Conservation (phyloP, 192 early-diverging fungal genomes). For the Diversispora epigaea region DNA sequence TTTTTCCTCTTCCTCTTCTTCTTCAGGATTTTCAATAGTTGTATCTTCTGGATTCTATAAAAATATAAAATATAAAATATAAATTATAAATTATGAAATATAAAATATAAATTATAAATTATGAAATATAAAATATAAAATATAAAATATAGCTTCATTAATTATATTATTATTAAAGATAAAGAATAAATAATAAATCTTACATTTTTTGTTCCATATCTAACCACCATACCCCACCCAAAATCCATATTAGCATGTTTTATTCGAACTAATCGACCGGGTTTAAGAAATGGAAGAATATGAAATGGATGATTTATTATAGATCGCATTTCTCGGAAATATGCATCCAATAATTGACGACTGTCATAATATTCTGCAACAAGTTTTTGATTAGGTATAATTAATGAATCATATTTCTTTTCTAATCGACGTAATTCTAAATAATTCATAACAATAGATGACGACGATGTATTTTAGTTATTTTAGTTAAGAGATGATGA, state of each 20-base stretch:
- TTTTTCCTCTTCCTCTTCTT: neutral
- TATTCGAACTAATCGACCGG: conserved; percentile 76
- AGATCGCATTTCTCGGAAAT: conserved; percentile 65
- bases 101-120: neutral
- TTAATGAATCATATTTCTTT: conserved; percentile 49
- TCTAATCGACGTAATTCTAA: conserved; percentile 59
- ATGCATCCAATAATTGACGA: conserved; percentile 66
- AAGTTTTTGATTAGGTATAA: conserved; percentile 67
- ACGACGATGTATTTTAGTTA: no score
- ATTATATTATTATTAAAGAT: neutral
- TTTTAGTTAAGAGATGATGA: no score
- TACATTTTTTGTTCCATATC: conserved; percentile 57
- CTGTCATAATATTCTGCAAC: conserved; percentile 79
- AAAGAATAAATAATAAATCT: neutral
- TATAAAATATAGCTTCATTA: neutral
- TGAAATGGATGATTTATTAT: conserved; percentile 83
- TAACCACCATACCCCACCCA: conserved; percentile 91
- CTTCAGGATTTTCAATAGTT: no score
- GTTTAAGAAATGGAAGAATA: conserved; percentile 78
- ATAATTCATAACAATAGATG: neutral
- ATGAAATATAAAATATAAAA: conserved; percentile 11
- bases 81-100: neutral
- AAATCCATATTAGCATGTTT: conserved; percentile 69
- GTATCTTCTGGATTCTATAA: no score
- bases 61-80: no score